Base-by-base conservation (phyloP, 78 protist species). In the Polysphondylium violaceum region DNA sequence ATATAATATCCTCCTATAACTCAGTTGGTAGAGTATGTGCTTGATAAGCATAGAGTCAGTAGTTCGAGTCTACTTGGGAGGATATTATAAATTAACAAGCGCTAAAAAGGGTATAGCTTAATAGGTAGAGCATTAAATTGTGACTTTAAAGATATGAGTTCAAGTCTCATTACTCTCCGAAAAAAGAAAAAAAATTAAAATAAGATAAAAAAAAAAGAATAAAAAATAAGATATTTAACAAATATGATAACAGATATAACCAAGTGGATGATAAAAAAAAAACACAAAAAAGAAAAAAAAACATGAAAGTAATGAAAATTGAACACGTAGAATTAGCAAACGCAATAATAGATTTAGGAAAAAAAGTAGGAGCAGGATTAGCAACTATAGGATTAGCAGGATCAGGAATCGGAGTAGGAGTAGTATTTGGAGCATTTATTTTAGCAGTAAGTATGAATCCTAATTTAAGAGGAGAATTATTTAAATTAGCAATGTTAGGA, bases 321-420 rank as follows among this genome's bases (percentile, higher is more conserved):
- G 71, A 63, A 63, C 71, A 63, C 27, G 19, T 63, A 63, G 71
- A 63, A 63, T 63, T 63, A 63, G 71, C 71, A 63, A 25, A 23
- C 16, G 71, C 71, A 31, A 33, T 63, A 63, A 43, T 33, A 63
- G 71, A 63, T 35, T 58, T 58, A 58, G 64, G 64, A n/a, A 58
- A 58, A 58, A 58, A 58, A 58, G 64, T 58, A 58, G 64, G 64
- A 58, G 64, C 64, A 58, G 64, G 64, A 58, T 58, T 58, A 58
- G 64, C 64, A 58, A 9, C 64, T 23, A n/a, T 58, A 0, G 64
- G 64, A 58, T 58, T 58, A 58, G 21, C 64, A n/a, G 64, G 64
- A 58, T n/a, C 64, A 58, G 64, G 35, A 58, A 29, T 29, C 17
- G 64, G 64, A 58, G 64, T 58, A 58, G 64, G 64, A 58, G 23